Percentiles rank a stretch among this genome's conserved stretches.
phyloP scores from a whole-genome alignment of 108 stramenopile species.

The Nitzschia sp. region DNA sequence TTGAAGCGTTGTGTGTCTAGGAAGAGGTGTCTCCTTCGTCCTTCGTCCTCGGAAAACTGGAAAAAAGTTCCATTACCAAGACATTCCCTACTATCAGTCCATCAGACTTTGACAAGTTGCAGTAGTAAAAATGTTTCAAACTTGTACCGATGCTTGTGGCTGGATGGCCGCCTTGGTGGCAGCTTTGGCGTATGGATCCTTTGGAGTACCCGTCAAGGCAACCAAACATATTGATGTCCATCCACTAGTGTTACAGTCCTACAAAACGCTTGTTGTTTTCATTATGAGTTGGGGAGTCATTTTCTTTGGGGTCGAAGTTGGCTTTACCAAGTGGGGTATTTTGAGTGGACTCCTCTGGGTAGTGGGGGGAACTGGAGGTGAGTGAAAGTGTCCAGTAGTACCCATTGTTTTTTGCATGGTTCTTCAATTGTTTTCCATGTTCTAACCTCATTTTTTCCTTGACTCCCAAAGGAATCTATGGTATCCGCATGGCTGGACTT shows the following conservation, averaged over 20 bases:
- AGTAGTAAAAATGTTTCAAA: slow-evolving; percentile 21
- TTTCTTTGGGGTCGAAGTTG: slow-evolving; percentile 45
- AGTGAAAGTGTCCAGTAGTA: no score
- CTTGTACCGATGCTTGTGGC: slow-evolving; percentile 45
- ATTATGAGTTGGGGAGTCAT: slow-evolving; percentile 49
- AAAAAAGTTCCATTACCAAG: not conserved
- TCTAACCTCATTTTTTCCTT: not conserved
- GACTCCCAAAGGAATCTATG: slow-evolving; percentile 45
- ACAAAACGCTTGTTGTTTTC: slow-evolving; percentile 60
- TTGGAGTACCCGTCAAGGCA: slow-evolving; percentile 66
- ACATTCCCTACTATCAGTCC: not conserved
- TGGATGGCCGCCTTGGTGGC: slow-evolving; percentile 55
- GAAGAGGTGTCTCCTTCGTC: no score
- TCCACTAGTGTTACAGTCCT: slow-evolving; percentile 61
- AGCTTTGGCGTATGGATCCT: slow-evolving; percentile 51
- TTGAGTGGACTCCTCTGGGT: slow-evolving; percentile 72
- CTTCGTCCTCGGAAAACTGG: not conserved
- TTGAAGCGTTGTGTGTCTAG: no score
- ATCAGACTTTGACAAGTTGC: not conserved
- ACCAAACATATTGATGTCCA: slow-evolving; percentile 56
- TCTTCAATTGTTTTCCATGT: not conserved
- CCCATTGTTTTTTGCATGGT: not conserved
- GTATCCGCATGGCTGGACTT: slow-evolving; percentile 68
- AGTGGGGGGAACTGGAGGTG: slow-evolving; percentile 40
- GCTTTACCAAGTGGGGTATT: slow-evolving; percentile 68